Conservation (phyloP, 2,329 filamentous ascomycete genomes). For the Nemania diffusa region DNA sequence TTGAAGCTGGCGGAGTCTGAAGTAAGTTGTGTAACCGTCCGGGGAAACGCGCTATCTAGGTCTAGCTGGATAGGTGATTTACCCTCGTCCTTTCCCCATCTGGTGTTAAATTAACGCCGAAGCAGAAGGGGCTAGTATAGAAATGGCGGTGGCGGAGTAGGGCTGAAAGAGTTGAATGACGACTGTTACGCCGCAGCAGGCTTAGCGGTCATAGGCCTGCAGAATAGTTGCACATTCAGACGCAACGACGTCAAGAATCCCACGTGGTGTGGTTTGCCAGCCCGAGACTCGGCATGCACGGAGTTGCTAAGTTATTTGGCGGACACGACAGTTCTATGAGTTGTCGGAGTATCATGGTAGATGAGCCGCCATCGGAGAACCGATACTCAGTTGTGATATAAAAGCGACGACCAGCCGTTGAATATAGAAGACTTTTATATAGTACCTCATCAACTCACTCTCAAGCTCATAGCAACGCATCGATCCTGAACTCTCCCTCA, state of each 20-base stretch:
- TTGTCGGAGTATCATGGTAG: background rate
- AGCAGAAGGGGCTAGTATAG: background rate
- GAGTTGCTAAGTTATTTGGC: background rate
- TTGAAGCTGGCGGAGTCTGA: background rate
- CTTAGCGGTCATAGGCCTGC: background rate
- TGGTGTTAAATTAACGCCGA: background rate
- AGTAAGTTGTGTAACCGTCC: background rate
- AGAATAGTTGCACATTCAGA: background rate
- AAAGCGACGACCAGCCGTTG: background rate
- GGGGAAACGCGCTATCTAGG: background rate
- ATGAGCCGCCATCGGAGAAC: background rate
- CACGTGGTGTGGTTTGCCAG: background rate
- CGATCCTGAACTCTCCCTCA: background rate
- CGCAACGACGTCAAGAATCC: background rate
- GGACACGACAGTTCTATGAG: background rate
- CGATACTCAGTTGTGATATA: conserved; percentile 23
- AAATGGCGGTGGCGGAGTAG: conserved; percentile 20
- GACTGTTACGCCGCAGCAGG: background rate
- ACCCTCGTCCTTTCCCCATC: background rate
- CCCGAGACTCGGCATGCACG: background rate
- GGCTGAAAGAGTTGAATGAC: conserved; percentile 18
- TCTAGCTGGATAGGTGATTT: background rate
- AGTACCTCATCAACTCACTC: background rate
- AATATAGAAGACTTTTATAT: background rate
- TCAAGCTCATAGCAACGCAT: background rate